phyloP scores from a whole-genome alignment of 75 land plant genomes.

The Pinus albicaulis region DNA sequence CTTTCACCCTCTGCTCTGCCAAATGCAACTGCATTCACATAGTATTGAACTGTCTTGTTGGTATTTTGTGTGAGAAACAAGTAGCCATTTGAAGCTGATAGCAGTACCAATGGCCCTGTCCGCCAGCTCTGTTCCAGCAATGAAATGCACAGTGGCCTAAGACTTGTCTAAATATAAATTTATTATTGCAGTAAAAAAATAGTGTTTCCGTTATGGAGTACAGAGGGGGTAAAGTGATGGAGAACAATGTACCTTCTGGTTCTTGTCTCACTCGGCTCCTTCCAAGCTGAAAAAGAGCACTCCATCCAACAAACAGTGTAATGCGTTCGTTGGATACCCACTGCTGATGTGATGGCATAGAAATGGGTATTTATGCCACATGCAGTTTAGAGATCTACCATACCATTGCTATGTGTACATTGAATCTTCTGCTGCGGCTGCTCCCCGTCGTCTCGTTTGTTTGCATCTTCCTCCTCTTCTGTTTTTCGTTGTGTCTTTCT shows the following conservation, averaged over 20 bases:
- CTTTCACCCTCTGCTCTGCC: neutral
- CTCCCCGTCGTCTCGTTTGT: too few species aligned
- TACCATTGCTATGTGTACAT: too few species aligned
- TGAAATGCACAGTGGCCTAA: neutral
- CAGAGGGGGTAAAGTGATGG: neutral
- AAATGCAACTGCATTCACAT: neutral
- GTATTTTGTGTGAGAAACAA: neutral
- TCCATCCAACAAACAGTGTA: neutral
- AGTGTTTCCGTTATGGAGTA: neutral
- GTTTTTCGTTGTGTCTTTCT: too few species aligned
- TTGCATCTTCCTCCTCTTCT: too few species aligned
- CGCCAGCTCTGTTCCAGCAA: neutral
- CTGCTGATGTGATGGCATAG: neutral
- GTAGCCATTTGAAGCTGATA: neutral
- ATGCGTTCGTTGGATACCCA: slow-evolving; percentile 9
- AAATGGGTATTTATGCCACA: too few species aligned
- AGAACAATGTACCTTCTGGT: slow-evolving; percentile 6
- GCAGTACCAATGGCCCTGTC: neutral
- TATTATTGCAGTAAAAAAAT: neutral
- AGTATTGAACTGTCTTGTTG: neutral
- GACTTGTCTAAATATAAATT: neutral
- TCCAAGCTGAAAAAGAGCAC: neutral
- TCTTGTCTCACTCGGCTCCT: slow-evolving; percentile 3
- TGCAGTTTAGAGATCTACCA: too few species aligned
- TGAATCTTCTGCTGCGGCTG: too few species aligned